Conservation (phyloP, 2,329 filamentous ascomycete species). For the Ampelomyces quisqualis region DNA sequence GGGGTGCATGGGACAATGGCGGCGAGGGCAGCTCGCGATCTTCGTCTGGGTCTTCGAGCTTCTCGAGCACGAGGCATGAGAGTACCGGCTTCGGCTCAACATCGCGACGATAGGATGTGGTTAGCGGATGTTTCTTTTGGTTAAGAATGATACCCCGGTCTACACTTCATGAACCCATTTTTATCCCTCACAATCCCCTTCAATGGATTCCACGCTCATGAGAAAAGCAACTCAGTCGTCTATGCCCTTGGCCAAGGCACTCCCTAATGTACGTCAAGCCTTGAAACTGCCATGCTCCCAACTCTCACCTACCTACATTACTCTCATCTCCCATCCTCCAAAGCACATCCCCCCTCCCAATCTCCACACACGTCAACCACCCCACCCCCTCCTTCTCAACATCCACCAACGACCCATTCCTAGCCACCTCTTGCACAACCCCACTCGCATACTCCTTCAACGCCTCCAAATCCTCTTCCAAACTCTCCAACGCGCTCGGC, state of each 20-base stretch:
- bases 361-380: slow-evolving; percentile 41
- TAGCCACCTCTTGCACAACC: slow-evolving; percentile 16
- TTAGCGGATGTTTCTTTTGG: slow-evolving; percentile 12
- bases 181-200: background rate
- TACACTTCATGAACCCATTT: background rate
- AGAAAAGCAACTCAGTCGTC: background rate
- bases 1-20: slow-evolving; percentile 41
- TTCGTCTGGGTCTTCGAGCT: slow-evolving; percentile 36
- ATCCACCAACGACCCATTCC: slow-evolving; percentile 31
- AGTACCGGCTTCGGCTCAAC: slow-evolving; percentile 75
- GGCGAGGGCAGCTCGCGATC: slow-evolving; percentile 42
- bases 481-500: slow-evolving; percentile 16
- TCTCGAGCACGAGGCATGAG: slow-evolving; percentile 58
- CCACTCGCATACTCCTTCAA: slow-evolving; percentile 29
- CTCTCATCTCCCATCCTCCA: slow-evolving; percentile 20
- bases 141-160: slow-evolving; percentile 36
- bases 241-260: background rate
- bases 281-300: background rate
- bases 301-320: background rate
- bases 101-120: slow-evolving; percentile 39
- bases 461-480: slow-evolving; percentile 24
- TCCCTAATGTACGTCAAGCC: background rate
- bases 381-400: slow-evolving; percentile 29
- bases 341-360: slow-evolving; percentile 29
- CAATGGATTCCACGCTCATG: background rate